Evolutionary conservation across 2,329 filamentous ascomycete species (phyloP), one percentile per base, ranked within the genome.

Genomic region (Colletotrichum scovillei): DNA sequence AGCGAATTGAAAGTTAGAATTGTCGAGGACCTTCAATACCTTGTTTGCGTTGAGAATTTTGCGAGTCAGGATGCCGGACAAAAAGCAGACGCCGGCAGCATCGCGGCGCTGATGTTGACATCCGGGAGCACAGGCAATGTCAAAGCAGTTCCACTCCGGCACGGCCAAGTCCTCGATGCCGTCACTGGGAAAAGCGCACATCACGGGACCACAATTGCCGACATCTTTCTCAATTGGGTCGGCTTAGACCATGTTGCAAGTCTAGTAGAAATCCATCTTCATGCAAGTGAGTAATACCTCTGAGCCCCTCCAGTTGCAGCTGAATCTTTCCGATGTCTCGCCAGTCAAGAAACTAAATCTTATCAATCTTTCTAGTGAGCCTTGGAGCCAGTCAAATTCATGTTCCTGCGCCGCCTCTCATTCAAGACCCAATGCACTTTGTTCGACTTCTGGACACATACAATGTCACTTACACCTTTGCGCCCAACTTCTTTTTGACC

Each of bases 241-340:
- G 82, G 82, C 0, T 78, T 90, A 8, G 88, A 91, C 73, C 89
- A 91, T 70, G 87, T 89, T 11, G 89, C 86, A 0, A 84, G 80
- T 71, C 78, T 91, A 3, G 79, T 82, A 1, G 86, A 91, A 64
- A 84, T 87, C 19, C 89, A 91, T 75, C 76, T 91, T 0, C 84
- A 84, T 16, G 86, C 88, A 1, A 76, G 65, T 68, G 53, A 24
- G 65, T 5, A 22, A 1, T 35, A 35, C 32, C 11, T 35, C 32
- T 35, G 32, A 35, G 11, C 14, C 24, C 16, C 26, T 6, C n/a
- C 8, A n/a, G 8, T 3, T 30, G n/a, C 30, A 6, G 14, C 14
- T 11, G 14, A 22, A n/a, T n/a, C 9, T 53, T 5, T 53, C 22
- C 30, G 19, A 19, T 24, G 7, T 11, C 5, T 26, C 9, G 49